phyloP scores from a whole-genome alignment of 305 asterid genomes.

The Rubia tinctorum region DNA sequence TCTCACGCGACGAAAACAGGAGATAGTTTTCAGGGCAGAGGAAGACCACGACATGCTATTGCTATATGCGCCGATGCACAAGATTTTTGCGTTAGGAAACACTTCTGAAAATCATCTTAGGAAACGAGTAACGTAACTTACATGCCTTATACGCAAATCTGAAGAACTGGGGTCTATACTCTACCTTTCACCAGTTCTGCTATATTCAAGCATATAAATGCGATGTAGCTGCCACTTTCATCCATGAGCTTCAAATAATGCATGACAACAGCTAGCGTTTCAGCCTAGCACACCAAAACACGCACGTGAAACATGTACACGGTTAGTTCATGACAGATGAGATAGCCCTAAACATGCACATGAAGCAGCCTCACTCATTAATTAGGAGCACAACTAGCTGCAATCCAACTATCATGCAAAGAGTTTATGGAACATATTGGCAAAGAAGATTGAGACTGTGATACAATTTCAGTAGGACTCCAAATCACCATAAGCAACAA shows the following conservation, averaged over 20 bases:
- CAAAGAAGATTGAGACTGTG: not conserved
- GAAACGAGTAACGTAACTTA: too few species aligned
- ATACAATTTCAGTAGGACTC: not conserved
- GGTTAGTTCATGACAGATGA: not conserved
- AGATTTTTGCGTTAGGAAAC: too few species aligned
- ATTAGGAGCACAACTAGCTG: not conserved
- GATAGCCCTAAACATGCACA: not conserved
- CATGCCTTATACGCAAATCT: too few species aligned
- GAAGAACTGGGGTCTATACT: too few species aligned
- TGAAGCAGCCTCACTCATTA: not conserved
- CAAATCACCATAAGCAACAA: not conserved
- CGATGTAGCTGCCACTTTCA: not conserved
- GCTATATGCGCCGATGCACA: too few species aligned
- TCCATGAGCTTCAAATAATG: not conserved
- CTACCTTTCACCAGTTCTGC: too few species aligned
- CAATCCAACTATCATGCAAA: not conserved
- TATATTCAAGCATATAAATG: too few species aligned
- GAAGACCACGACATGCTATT: not conserved
- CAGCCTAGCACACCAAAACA: not conserved
- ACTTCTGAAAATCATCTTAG: too few species aligned
- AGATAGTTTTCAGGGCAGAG: conserved; percentile 8
- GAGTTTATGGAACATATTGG: not conserved
- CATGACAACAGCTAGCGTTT: not conserved
- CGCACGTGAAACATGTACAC: not conserved
- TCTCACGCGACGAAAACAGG: not conserved